These are phyloP conservation scores for Tylopilus vinaceipallidus DNA, from an alignment of 768 basidiomycete species.

Conservation along the genomic window DNA sequence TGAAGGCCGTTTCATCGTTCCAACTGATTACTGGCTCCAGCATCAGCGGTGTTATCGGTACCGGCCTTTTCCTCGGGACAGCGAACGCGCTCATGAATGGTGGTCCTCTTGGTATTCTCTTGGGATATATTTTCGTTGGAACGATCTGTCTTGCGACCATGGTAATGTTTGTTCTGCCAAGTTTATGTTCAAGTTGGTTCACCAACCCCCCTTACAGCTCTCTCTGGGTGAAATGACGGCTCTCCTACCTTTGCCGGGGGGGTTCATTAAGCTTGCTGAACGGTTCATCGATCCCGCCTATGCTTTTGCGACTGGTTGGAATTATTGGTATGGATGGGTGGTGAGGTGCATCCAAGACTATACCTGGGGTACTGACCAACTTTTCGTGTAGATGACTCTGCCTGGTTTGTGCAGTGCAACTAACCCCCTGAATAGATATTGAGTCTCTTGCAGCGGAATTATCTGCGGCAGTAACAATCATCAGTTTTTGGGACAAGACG, in stretches of 20 bases:
- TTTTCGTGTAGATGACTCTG: too few species aligned
- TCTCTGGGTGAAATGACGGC: constrained; percentile 46
- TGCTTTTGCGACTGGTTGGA: constrained; percentile 44
- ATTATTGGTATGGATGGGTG: constrained; percentile 42
- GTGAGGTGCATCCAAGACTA: constrained; percentile 13
- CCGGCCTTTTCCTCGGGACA: constrained; percentile 36
- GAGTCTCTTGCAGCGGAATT: constrained; percentile 39
- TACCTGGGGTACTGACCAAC: not conserved
- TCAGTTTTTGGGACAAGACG: constrained; percentile 43
- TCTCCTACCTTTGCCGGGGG: constrained; percentile 44
- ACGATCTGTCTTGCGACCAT: constrained; percentile 39
- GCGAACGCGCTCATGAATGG: constrained; percentile 37
- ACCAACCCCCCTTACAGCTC: constrained; percentile 14
- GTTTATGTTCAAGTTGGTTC: not conserved
- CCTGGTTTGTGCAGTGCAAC: constrained; percentile 18
- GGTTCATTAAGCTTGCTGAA: constrained; percentile 46
- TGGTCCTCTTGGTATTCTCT: constrained; percentile 45
- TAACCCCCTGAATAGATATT: not conserved
- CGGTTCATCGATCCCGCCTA: constrained; percentile 46
- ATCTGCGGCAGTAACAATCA: constrained; percentile 48
- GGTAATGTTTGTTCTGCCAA: constrained; percentile 28
- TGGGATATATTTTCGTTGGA: constrained; percentile 40
- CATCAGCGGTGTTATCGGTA: constrained; percentile 42
- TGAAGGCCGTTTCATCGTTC: too few species aligned
- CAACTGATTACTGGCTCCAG: constrained; percentile 12